Conservation (phyloP, 139 green algal genomes). For the Micractinium conductrix region DNA sequence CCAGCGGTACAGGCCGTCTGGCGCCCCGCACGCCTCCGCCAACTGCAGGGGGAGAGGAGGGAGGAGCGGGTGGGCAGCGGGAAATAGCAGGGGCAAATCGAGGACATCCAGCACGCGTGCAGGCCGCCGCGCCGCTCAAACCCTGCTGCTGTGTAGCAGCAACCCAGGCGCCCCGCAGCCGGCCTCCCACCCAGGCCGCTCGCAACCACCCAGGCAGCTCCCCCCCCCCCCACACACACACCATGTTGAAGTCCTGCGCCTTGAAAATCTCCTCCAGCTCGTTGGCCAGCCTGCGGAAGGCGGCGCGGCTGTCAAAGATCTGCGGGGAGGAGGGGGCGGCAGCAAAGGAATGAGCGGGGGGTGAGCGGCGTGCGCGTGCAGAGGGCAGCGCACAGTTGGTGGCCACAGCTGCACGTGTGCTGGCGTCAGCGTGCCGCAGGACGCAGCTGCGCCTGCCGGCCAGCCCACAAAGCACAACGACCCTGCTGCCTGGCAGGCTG, state of each 20-base stretch:
- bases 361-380: too few species aligned
- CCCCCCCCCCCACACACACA: slow-evolving; percentile 29
- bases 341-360: too few species aligned
- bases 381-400: too few species aligned
- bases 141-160: background rate
- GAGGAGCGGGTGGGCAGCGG: background rate
- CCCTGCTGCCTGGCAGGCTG: too few species aligned
- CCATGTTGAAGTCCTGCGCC: slow-evolving; percentile 43
- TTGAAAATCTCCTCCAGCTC: slow-evolving; percentile 50
- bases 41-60: background rate
- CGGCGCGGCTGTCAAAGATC: slow-evolving; percentile 40
- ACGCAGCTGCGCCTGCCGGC: too few species aligned
- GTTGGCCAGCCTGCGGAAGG: slow-evolving; percentile 40
- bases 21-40: slow-evolving; percentile 6
- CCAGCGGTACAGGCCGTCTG: slow-evolving; percentile 79
- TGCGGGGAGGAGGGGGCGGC: background rate
- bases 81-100: too few species aligned
- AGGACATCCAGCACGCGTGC: too few species aligned
- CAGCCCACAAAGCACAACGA: too few species aligned
- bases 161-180: background rate
- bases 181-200: background rate
- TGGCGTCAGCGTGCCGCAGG: too few species aligned
- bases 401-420: too few species aligned
- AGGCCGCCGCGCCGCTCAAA: too few species aligned
- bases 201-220: slow-evolving; percentile 30